These are phyloP conservation scores for Urtica urens DNA, from an alignment of 306 rosid genomes.

Conservation along the genomic window DNA sequence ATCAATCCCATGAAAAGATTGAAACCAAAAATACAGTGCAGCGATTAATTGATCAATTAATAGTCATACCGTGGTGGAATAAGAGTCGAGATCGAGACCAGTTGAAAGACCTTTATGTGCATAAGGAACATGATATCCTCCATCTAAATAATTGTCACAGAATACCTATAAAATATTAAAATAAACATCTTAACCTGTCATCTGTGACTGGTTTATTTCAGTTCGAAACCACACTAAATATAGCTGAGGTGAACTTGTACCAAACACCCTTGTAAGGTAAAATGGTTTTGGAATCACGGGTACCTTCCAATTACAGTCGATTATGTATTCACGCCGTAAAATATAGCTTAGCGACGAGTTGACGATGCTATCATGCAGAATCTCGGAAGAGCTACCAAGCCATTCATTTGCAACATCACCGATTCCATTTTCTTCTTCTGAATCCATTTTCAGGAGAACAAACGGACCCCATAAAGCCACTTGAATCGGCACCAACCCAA, in stretches of 20 bases:
- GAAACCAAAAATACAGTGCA: too few relatives aligned
- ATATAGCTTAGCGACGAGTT: slow-evolving; percentile 60
- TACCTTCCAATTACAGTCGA: slow-evolving; percentile 96
- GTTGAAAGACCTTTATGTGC: slow-evolving; percentile 83
- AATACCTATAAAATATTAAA: slow-evolving; percentile 46
- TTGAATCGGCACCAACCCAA: slow-evolving; percentile 57
- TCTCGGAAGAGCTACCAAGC: slow-evolving; percentile 72
- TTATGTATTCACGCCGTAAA: slow-evolving; percentile 66
- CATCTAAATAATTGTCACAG: slow-evolving; percentile 94
- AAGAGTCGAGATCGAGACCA: slow-evolving; percentile 68
- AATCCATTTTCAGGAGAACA: slow-evolving; percentile 60
- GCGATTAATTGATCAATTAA: too few relatives aligned
- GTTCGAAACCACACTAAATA: not conserved
- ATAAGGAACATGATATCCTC: slow-evolving; percentile 90
- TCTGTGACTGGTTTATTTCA: too few relatives aligned
- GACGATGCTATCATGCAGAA: slow-evolving; percentile 44
- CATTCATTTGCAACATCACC: slow-evolving; percentile 43
- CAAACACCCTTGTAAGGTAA: too few relatives aligned
- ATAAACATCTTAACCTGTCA: too few relatives aligned
- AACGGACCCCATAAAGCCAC: slow-evolving; percentile 85
- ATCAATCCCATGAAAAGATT: not conserved
- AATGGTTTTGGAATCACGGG: too few relatives aligned
- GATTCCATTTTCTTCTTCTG: slow-evolving; percentile 25
- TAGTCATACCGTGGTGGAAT: slow-evolving; percentile 56
- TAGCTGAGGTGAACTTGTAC: too few relatives aligned